Conservation (phyloP, 2,329 filamentous ascomycete species). For the Microascus cirrosus region DNA sequence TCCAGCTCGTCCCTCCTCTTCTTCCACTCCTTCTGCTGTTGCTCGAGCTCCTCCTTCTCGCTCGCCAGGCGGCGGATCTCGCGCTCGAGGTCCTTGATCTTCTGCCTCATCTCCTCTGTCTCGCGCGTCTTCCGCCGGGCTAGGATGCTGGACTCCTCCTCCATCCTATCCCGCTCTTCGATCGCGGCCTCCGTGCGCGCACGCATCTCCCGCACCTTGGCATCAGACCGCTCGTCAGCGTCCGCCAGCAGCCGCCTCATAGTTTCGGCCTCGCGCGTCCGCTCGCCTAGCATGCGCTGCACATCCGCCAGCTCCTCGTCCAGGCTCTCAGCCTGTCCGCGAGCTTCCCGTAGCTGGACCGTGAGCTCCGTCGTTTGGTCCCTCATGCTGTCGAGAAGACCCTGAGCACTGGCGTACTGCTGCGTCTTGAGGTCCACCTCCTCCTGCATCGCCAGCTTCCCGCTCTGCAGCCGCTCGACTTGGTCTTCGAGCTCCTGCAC, state of each 20-base stretch:
- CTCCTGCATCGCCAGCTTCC: constrained; percentile 59
- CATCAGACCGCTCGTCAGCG: constrained; percentile 72
- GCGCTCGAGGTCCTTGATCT: constrained; percentile 71
- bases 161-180: constrained; percentile 86
- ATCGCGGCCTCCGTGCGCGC: constrained; percentile 78
- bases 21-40: constrained; percentile 63
- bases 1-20: constrained; percentile 68
- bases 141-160: constrained; percentile 76
- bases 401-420: constrained; percentile 77
- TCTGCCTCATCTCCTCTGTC: constrained; percentile 72
- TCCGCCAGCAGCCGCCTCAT: constrained; percentile 86
- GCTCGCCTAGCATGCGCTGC: constrained; percentile 74
- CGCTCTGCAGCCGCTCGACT: constrained; percentile 53
- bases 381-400: constrained; percentile 81
- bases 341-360: constrained; percentile 83
- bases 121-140: constrained; percentile 70
- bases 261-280: constrained; percentile 84
- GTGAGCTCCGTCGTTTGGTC: constrained; percentile 83
- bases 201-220: constrained; percentile 77
- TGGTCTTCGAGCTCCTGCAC: constrained; percentile 64
- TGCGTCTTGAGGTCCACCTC: constrained; percentile 76
- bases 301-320: constrained; percentile 89
- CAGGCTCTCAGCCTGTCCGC: constrained; percentile 69
- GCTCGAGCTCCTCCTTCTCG: constrained; percentile 69
- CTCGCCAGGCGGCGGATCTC: constrained; percentile 58